Conservation (phyloP, 306 rosid genomes). For the Adenanthera pavonina region DNA sequence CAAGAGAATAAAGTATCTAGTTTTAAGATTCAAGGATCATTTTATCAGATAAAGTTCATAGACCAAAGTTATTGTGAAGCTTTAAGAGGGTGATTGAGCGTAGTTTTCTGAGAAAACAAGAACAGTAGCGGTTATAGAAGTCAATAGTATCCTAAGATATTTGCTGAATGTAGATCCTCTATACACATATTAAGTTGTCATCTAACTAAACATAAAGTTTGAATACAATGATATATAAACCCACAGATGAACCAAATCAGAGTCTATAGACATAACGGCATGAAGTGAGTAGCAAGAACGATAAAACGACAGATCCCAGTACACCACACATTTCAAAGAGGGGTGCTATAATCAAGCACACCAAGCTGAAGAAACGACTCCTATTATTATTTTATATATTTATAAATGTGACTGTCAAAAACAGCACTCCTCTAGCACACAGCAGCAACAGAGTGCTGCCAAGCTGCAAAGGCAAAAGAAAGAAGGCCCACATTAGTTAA, state of each 20-base stretch:
- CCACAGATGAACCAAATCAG: conserved; percentile 28
- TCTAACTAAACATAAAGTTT: neutral
- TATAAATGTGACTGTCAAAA: conserved; percentile 37
- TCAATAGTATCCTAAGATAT: neutral
- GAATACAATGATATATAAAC: conserved; percentile 20
- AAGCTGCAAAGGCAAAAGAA: conserved; percentile 57
- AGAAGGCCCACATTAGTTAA: conserved; percentile 21
- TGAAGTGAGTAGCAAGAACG: neutral
- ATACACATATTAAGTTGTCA: no score
- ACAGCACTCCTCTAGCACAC: conserved; percentile 84
- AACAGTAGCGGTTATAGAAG: neutral
- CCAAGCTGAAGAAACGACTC: conserved; percentile 25
- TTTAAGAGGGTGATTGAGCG: no score
- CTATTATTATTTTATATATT: neutral
- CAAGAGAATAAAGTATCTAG: no score
- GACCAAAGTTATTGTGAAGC: no score
- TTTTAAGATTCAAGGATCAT: no score
- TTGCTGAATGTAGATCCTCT: neutral
- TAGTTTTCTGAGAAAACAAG: no score
- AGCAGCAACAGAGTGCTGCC: conserved; percentile 93
- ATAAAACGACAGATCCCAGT: conserved; percentile 13
- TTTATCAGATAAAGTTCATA: no score
- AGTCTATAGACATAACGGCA: conserved; percentile 29
- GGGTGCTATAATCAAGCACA: conserved; percentile 24
- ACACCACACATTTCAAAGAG: conserved; percentile 20